Base-by-base conservation (phyloP, 176 grass and related monocot species). In the Luzula sylvatica region DNA sequence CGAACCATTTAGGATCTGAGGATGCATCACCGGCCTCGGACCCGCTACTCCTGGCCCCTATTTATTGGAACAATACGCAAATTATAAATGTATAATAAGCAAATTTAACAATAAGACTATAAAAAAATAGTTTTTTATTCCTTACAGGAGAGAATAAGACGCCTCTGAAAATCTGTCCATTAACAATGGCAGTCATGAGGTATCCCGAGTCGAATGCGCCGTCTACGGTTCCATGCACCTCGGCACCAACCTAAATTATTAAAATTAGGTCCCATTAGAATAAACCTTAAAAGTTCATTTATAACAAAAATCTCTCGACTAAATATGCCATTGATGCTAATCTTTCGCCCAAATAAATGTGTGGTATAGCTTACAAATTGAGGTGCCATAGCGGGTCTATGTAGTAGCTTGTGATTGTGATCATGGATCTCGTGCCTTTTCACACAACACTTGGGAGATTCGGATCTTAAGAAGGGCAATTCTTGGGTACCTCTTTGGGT, bases 161-260 rank as follows among this genome's bases (percentile, higher is more conserved):
- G 8, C 92, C 92, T 80, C 92, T 55, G 70, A 83, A 83, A 55
- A 90, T 74, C 55, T 98, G 92, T 0, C 92, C 86, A 7, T 90
- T 90, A n/a, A 98, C 75, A 16, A 87, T 46, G 13, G 86, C 65
- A 7, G 92, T 98, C 85, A 87, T 83, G 42, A 98, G 85, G 55
- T 87, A 98, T 16, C 92, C 92, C 0, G 92, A 98, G 30, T 98
- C 92, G 1, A 98, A 98, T 41, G 81, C 92, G 54, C 92, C 92
- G 49, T 98, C 92, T 3, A 98, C 44, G 0, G 75, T 75, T 55
- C 92, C 92, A 25, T 58, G 81, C 65, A 98, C 86, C 50, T 98
- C 92, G 0, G 81, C 69, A 4, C 92, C 92, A 56, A 98, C 90
- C 92, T 98, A 58, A 54, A 72, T 40, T 65, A 35, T 4, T 20